These are phyloP conservation scores for Elsinoe necatrix DNA, from an alignment of 2,329 filamentous ascomycete genomes.

Conservation along the genomic window DNA sequence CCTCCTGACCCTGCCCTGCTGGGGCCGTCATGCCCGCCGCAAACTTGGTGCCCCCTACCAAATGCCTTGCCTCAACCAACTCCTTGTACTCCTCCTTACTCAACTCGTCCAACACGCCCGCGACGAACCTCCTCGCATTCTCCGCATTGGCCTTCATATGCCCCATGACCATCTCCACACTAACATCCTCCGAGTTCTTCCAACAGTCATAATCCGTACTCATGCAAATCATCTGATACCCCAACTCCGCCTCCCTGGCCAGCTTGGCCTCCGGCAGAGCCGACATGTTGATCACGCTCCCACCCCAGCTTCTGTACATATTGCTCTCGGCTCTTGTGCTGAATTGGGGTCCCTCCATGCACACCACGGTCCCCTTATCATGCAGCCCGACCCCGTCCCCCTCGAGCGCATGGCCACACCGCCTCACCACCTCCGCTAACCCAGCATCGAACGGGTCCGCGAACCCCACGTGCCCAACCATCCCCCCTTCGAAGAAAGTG, in stretches of 20 bases:
- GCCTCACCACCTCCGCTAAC: constrained; percentile 66
- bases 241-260: constrained; percentile 89
- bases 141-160: constrained; percentile 90
- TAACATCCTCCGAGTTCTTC: constrained; percentile 72
- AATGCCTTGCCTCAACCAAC: constrained; percentile 70
- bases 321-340: constrained; percentile 91
- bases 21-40: constrained; percentile 77
- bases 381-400: constrained; percentile 82
- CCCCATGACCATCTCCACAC: constrained; percentile 92
- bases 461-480: constrained; percentile 91
- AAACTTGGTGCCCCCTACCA: constrained; percentile 66
- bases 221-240: constrained; percentile 99
- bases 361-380: constrained; percentile 74
- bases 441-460: constrained; percentile 85
- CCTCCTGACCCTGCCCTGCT: constrained; percentile 62
- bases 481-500: constrained; percentile 88
- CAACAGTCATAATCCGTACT: constrained; percentile 99
- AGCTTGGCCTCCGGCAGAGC: constrained; percentile 92
- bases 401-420: constrained; percentile 66
- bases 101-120: constrained; percentile 78
- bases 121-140: constrained; percentile 79
- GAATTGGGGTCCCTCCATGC: constrained; percentile 99
- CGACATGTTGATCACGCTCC: constrained; percentile 97
- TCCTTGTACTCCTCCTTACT: constrained; percentile 67
- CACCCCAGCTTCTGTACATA: constrained; percentile 90